These are phyloP conservation scores for Alternaria sp. DNA, from an alignment of 2,329 filamentous ascomycete species.

Conservation along the genomic window DNA sequence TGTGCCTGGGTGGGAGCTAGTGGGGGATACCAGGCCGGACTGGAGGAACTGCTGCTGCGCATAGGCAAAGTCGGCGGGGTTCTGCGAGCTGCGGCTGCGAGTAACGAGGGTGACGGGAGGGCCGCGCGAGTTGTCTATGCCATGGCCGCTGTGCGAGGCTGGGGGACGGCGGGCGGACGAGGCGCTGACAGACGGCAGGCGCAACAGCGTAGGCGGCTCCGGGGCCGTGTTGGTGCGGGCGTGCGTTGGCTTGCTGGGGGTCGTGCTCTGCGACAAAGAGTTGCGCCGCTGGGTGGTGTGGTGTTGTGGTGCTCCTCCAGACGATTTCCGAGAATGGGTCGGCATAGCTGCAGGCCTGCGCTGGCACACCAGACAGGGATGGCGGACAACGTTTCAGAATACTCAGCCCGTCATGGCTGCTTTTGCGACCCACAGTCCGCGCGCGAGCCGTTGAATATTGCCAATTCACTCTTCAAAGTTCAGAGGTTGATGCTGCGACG, in stretches of 20 bases:
- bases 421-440: slow-evolving; percentile 21
- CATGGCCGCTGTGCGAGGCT: slow-evolving; percentile 56
- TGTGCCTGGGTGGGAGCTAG: slow-evolving; percentile 16
- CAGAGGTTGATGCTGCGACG: slow-evolving; percentile 15
- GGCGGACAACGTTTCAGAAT: slow-evolving; percentile 17
- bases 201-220: slow-evolving; percentile 34
- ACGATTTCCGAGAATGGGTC: slow-evolving; percentile 22
- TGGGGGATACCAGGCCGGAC: slow-evolving; percentile 31
- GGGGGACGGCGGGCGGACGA: slow-evolving; percentile 50
- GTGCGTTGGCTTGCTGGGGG: slow-evolving; percentile 16
- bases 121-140: slow-evolving; percentile 58
- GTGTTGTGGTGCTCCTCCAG: slow-evolving; percentile 20
- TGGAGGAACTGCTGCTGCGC: slow-evolving; percentile 37
- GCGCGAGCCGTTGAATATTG: slow-evolving; percentile 16
- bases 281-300: slow-evolving; percentile 1
- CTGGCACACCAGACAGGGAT: slow-evolving; percentile 29
- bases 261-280: slow-evolving; percentile 17
- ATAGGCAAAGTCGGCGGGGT: slow-evolving; percentile 35
- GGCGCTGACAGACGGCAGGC: slow-evolving; percentile 38
- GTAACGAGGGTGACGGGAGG: slow-evolving; percentile 59
- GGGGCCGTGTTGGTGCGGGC: slow-evolving; percentile 36
- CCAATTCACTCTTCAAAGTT: slow-evolving; percentile 14
- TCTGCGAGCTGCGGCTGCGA: slow-evolving; percentile 33
- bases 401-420: slow-evolving; percentile 30
- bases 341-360: slow-evolving; percentile 25